phyloP scores from a whole-genome alignment of 768 basidiomycete species.

The Lyophyllum semitale region DNA sequence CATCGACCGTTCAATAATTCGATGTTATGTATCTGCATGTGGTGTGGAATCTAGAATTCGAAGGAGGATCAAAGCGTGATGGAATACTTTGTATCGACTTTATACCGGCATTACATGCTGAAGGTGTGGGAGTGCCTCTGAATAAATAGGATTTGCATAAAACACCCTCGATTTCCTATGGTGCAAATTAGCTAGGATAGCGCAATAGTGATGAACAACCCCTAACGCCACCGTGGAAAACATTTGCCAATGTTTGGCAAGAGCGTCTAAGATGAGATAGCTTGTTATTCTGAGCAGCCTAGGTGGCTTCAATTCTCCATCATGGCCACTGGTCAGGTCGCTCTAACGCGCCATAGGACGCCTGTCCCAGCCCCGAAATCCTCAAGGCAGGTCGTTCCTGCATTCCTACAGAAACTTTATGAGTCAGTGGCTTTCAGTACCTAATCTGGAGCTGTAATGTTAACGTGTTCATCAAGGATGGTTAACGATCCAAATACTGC shows the following conservation, averaged over 20 bases:
- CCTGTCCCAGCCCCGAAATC: constrained; percentile 34
- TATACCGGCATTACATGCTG: no score
- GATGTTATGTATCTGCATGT: no score
- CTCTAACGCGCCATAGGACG: constrained; percentile 25
- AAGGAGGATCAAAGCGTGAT: no score
- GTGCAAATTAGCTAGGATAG: no score
- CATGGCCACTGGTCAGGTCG: constrained; percentile 31
- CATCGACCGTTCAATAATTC: background rate
- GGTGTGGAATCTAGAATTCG: no score
- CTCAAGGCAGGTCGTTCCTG: constrained; percentile 54
- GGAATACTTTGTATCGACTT: no score
- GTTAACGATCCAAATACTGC: constrained; percentile 84
- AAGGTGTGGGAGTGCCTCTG: no score
- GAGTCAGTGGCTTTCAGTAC: constrained; percentile 55
- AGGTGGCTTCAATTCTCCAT: background rate
- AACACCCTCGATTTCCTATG: no score
- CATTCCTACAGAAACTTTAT: constrained; percentile 91
- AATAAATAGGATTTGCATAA: no score
- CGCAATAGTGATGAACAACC: no score
- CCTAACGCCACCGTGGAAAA: background rate
- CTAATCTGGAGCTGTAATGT: background rate
- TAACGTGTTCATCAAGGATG: constrained; percentile 57
- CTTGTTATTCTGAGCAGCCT: background rate
- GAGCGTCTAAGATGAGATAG: constrained; percentile 16
- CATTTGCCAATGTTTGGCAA: constrained; percentile 10